Evolutionary conservation across 805 yeast species (phyloP).

Genomic region (Priceomyces haplophilus): DNA sequence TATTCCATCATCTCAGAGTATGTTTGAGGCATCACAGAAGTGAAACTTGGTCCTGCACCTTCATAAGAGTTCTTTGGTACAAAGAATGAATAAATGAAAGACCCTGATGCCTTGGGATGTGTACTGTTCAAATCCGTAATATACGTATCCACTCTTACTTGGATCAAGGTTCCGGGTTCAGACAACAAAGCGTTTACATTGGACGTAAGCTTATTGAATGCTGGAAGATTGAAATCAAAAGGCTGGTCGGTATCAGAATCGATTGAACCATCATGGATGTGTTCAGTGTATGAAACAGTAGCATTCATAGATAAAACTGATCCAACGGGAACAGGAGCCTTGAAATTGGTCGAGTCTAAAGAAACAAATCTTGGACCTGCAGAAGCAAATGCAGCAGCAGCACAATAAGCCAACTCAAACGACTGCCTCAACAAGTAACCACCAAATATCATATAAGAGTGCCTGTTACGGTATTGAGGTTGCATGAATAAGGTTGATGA

Average conservation of each 20-base stretch:
- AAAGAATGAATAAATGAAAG: slow-evolving; percentile 84
- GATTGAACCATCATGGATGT: slow-evolving; percentile 45
- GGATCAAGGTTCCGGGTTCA: slow-evolving; percentile 83
- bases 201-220: slow-evolving; percentile 53
- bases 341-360: slow-evolving; percentile 85
- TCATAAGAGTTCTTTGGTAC: slow-evolving; percentile 59
- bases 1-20: slow-evolving; percentile 91
- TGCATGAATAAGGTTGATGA: slow-evolving; percentile 87
- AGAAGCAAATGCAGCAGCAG: slow-evolving; percentile 84
- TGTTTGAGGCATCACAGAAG: slow-evolving; percentile 80
- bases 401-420: slow-evolving; percentile 89
- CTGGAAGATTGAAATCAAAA: slow-evolving; percentile 52
- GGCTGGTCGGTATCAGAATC: slow-evolving; percentile 29
- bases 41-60: slow-evolving; percentile 52
- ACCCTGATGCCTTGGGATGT: slow-evolving; percentile 69
- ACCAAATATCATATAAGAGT: slow-evolving; percentile 92
- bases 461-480: slow-evolving; percentile 94
- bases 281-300: slow-evolving; percentile 82
- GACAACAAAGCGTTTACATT: slow-evolving; percentile 59
- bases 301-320: slow-evolving; percentile 82
- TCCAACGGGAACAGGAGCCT: slow-evolving; percentile 95
- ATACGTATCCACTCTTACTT: slow-evolving; percentile 81
- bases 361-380: slow-evolving; percentile 87
- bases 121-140: slow-evolving; percentile 67
- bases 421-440: slow-evolving; percentile 91